phyloP scores from a whole-genome alignment of 768 basidiomycete species.

The Antrodiella citrinella region DNA sequence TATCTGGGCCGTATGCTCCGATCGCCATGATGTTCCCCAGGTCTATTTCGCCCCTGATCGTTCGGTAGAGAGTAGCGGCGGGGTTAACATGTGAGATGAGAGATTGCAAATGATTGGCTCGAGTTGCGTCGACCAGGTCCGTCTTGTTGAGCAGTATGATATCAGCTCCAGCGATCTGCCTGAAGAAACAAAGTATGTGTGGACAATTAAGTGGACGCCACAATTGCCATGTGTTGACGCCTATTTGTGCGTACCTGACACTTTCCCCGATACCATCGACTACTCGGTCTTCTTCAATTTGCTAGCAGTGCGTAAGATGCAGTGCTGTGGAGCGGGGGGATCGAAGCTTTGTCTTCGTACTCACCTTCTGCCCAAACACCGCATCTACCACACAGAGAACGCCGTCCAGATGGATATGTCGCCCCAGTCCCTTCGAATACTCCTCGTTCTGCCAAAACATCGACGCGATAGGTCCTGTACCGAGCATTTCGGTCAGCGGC shows the following conservation, averaged over 20 bases:
- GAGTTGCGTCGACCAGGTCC: constrained; percentile 53
- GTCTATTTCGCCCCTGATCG: constrained; percentile 65
- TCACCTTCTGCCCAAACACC: constrained; percentile 61
- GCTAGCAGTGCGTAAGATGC: constrained; percentile 34
- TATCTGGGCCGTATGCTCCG: constrained; percentile 61
- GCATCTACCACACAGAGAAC: constrained; percentile 92
- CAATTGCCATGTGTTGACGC: neutral
- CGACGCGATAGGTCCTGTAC: constrained; percentile 71
- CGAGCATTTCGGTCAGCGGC: neutral
- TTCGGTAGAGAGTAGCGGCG: constrained; percentile 63
- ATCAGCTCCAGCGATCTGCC: constrained; percentile 91
- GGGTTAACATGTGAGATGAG: constrained; percentile 75
- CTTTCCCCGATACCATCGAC: constrained; percentile 69
- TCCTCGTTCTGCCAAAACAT: constrained; percentile 89
- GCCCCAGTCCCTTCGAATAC: constrained; percentile 57
- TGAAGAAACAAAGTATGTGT: constrained; percentile 23
- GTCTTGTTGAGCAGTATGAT: constrained; percentile 89
- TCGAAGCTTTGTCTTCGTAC: neutral
- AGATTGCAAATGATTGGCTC: constrained; percentile 42
- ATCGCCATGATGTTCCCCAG: constrained; percentile 73
- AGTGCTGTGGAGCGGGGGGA: neutral
- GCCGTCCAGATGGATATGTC: constrained; percentile 73
- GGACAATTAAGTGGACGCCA: constrained; percentile 1
- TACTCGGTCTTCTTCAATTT: constrained; percentile 76
- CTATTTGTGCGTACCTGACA: constrained; percentile 45